A percentile compares a stretch with the other conserved stretches of the same genome.
phyloP scores from a whole-genome alignment of 1,284 basidiomycete genomes.

The Trichosporon ovoides region DNA sequence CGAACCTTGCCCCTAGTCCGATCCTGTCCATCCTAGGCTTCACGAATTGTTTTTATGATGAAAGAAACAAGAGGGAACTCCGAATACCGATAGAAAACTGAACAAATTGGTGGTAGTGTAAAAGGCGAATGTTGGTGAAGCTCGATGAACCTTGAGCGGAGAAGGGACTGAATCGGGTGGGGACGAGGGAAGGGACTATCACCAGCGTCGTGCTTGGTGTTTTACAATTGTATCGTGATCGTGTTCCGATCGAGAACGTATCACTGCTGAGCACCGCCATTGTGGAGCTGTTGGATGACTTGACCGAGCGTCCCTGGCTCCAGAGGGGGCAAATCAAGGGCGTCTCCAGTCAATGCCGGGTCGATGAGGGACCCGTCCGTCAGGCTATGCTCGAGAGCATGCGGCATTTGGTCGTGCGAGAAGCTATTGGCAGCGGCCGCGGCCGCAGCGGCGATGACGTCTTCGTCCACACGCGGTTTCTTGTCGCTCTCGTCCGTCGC shows the following conservation, averaged over 20 bases:
- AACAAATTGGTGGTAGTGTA: no score
- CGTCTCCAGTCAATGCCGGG: slow-evolving; percentile 23
- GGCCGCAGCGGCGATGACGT: slow-evolving; percentile 14
- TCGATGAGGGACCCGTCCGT: slow-evolving; percentile 20
- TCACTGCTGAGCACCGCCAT: slow-evolving; percentile 14
- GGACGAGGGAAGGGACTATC: not conserved
- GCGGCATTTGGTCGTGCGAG: slow-evolving; percentile 8
- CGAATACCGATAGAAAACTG: no score
- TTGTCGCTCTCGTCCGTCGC: slow-evolving; percentile 17
- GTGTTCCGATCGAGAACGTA: not conserved
- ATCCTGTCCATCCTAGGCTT: no score
- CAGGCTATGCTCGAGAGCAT: slow-evolving; percentile 9
- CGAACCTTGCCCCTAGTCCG: no score
- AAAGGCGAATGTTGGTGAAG: not conserved
- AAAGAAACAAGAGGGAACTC: no score
- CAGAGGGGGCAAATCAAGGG: slow-evolving; percentile 16
- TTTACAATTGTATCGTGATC: not conserved
- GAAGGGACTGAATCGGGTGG: not conserved
- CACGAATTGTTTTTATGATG: no score
- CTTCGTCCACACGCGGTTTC: slow-evolving; percentile 17
- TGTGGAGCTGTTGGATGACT: slow-evolving; percentile 22
- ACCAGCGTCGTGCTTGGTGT: not conserved
- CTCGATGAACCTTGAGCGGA: not conserved
- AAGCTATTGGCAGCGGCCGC: slow-evolving; percentile 6
- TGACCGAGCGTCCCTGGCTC: slow-evolving; percentile 20